Evolutionary conservation across 805 yeast species (phyloP).

Genomic region (Cephaloascus albidus): DNA sequence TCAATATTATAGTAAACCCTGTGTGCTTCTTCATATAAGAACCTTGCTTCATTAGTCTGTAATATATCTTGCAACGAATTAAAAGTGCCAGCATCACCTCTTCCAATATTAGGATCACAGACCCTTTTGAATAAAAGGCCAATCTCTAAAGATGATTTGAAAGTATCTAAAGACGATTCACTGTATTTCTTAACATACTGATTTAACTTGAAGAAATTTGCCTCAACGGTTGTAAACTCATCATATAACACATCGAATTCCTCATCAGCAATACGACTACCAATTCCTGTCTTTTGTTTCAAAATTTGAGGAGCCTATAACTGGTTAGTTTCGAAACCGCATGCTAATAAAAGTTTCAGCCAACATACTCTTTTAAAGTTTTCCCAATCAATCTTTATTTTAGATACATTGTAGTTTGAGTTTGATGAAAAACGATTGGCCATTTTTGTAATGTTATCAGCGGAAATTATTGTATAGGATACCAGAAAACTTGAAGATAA

Average conservation of each 20-base stretch:
- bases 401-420: neutral
- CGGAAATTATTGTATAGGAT: no score
- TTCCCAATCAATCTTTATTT: conserved; percentile 14
- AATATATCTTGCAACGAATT: neutral
- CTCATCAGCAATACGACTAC: conserved; percentile 24
- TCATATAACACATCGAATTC: conserved; percentile 19
- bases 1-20: neutral
- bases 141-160: neutral
- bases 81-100: neutral
- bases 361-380: conserved; percentile 13
- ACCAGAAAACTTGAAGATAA: no score
- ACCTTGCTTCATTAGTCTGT: neutral
- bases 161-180: neutral
- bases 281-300: conserved; percentile 15
- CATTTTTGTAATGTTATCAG: no score
- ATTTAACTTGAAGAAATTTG: neutral
- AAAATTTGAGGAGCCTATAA: conserved; percentile 20
- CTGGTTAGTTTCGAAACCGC: neutral
- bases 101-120: neutral
- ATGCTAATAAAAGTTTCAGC: neutral
- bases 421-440: no score
- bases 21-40: neutral
- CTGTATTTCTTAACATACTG: neutral
- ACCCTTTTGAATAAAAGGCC: neutral
- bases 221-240: conserved; percentile 5